A percentile compares a stretch with the other conserved stretches of the same genome.
These are phyloP conservation scores for Corchorus olitorius DNA, from an alignment of 345 rosid species.

Conservation along the genomic window DNA sequence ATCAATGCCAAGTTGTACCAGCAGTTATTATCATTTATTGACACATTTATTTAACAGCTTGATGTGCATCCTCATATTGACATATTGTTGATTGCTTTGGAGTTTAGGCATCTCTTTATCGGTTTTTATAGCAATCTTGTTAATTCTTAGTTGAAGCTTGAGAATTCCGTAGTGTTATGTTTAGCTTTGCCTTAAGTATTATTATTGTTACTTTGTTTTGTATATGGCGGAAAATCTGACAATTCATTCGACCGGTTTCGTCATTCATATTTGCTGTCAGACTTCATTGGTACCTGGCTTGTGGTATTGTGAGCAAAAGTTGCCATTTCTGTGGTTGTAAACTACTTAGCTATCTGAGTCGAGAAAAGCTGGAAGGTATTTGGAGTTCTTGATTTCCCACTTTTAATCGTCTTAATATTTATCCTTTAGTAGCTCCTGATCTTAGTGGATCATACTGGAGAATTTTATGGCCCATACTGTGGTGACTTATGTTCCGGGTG, in stretches of 20 bases:
- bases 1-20: constrained; percentile 1
- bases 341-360: constrained; percentile 3
- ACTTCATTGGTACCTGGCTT: constrained; percentile 1
- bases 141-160: not conserved
- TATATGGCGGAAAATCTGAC: not conserved
- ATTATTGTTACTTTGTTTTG: not conserved
- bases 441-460: not conserved
- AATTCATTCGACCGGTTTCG: not conserved
- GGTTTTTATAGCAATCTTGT: not conserved
- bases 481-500: not conserved
- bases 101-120: not conserved
- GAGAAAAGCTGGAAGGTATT: not conserved
- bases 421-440: not conserved
- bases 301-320: not conserved
- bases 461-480: not conserved
- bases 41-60: not conserved
- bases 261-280: not conserved
- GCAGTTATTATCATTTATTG: not conserved
- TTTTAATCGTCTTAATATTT: constrained; percentile 1
- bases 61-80: not conserved
- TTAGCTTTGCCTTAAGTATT: not conserved
- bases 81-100: not conserved
- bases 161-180: not conserved
- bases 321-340: not conserved
- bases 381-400: not conserved